Evolutionary conservation across 169 alveolate species (phyloP).

Genomic region (Plasmodium berghei): DNA sequence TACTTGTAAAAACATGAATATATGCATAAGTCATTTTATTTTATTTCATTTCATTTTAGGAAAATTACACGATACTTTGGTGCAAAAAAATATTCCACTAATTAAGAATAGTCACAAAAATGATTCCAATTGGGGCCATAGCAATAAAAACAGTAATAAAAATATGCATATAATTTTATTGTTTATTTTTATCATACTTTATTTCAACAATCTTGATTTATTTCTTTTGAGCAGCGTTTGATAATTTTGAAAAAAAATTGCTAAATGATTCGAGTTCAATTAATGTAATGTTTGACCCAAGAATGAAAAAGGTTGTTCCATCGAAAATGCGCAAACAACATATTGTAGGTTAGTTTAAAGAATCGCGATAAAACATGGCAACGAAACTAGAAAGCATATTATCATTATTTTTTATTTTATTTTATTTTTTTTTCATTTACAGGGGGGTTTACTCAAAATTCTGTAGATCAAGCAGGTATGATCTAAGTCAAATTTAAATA

Average conservation of each 20-base stretch:
- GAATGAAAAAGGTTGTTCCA: conserved; percentile 26
- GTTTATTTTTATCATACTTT: not conserved
- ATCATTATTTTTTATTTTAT: not conserved
- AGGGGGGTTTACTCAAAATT: conserved; percentile 63
- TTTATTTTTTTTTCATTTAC: not conserved
- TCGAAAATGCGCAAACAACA: conserved; percentile 30
- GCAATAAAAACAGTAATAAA: not conserved
- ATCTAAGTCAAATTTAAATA: not conserved
- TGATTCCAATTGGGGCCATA: not conserved
- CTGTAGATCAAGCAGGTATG: conserved; percentile 36
- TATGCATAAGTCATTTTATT: no score
- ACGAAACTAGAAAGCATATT: not conserved
- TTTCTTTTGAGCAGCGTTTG: conserved; percentile 5
- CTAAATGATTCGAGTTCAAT: conserved; percentile 38
- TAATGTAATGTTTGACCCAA: conserved; percentile 56
- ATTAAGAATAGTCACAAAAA: no score
- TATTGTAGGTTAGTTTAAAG: conserved; percentile 36
- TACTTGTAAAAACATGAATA: no score
- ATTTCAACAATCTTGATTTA: not conserved
- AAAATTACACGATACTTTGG: no score
- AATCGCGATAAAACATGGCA: no score
- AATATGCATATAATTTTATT: not conserved
- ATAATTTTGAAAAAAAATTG: conserved; percentile 22
- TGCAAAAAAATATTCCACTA: no score
- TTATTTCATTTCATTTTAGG: no score